A percentile compares a stretch with the other conserved stretches of the same genome.
phyloP scores from a whole-genome alignment of 192 early-diverging fungal species.

The Umbelopsis isabellina region DNA sequence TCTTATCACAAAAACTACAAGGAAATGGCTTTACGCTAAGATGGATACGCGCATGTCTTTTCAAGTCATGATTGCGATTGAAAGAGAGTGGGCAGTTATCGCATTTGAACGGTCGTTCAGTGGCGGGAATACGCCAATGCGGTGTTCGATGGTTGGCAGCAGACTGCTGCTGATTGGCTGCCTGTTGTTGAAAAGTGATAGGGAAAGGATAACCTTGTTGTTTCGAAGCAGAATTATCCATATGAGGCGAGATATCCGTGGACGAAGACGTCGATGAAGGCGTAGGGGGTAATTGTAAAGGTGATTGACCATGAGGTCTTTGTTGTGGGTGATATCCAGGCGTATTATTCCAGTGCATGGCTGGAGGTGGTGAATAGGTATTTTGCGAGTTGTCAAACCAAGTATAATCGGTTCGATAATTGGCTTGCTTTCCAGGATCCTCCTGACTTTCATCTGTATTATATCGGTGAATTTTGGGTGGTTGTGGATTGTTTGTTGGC shows the following conservation, averaged over 20 bases:
- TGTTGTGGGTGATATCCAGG: slow-evolving; percentile 15
- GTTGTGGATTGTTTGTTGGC: neutral
- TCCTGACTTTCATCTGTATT: neutral
- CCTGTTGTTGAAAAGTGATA: slow-evolving; percentile 9
- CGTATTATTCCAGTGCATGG: neutral
- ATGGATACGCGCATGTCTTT: slow-evolving; percentile 77
- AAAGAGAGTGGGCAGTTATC: slow-evolving; percentile 41
- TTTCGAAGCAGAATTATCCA: slow-evolving; percentile 1
- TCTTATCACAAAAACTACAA: slow-evolving; percentile 72
- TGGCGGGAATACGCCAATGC: slow-evolving; percentile 23
- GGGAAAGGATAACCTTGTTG: slow-evolving; percentile 15
- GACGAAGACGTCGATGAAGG: slow-evolving; percentile 6
- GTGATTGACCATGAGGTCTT: slow-evolving; percentile 11
- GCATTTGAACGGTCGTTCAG: slow-evolving; percentile 26
- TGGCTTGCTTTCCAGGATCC: neutral
- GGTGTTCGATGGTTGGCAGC: slow-evolving; percentile 10
- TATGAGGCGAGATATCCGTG: slow-evolving; percentile 14
- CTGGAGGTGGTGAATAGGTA: neutral
- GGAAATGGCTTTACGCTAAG: slow-evolving; percentile 75
- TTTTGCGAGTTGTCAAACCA: slow-evolving; percentile 12
- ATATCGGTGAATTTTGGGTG: slow-evolving; percentile 1
- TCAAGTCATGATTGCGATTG: slow-evolving; percentile 73
- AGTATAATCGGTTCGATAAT: slow-evolving; percentile 1
- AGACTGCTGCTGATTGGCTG: neutral
- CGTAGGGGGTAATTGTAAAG: slow-evolving; percentile 5